Evolutionary conservation across 768 basidiomycete genomes (phyloP).

Genomic region (Piloderma croceum): DNA sequence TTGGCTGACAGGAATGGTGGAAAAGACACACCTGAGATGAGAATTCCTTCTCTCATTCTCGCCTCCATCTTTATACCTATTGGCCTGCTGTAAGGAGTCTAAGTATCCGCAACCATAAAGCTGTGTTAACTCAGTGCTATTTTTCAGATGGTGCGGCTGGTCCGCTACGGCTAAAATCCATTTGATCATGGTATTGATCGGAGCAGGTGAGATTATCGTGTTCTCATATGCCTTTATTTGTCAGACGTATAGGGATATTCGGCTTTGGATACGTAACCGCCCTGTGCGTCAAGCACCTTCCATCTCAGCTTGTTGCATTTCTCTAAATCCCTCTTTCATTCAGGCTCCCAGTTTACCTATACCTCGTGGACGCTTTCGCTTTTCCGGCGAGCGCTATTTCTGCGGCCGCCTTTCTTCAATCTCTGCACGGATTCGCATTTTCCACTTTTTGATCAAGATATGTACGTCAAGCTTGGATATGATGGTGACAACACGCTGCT

Average conservation of each 20-base stretch:
- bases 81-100: constrained; percentile 49
- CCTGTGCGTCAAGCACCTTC: too few species aligned
- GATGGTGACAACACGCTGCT: constrained; percentile 67
- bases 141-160: constrained; percentile 68
- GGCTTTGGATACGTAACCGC: constrained; percentile 54
- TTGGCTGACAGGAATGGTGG: constrained; percentile 51
- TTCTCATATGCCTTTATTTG: too few species aligned
- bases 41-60: constrained; percentile 47
- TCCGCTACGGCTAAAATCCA: constrained; percentile 54
- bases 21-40: constrained; percentile 52
- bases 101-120: too few species aligned
- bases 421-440: constrained; percentile 69
- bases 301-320: too few species aligned
- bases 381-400: constrained; percentile 64
- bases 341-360: constrained; percentile 61
- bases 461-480: constrained; percentile 61
- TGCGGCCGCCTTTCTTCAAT: constrained; percentile 57
- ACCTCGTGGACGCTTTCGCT: constrained; percentile 62
- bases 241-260: too few species aligned
- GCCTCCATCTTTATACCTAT: constrained; percentile 47
- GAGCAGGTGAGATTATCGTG: too few species aligned
- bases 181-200: constrained; percentile 71
- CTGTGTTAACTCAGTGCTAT: too few species aligned
- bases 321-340: too few species aligned
- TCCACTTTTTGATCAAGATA: constrained; percentile 67